phyloP scores from a whole-genome alignment of 2,329 filamentous ascomycete species.

The Diaporthe humulicola region DNA sequence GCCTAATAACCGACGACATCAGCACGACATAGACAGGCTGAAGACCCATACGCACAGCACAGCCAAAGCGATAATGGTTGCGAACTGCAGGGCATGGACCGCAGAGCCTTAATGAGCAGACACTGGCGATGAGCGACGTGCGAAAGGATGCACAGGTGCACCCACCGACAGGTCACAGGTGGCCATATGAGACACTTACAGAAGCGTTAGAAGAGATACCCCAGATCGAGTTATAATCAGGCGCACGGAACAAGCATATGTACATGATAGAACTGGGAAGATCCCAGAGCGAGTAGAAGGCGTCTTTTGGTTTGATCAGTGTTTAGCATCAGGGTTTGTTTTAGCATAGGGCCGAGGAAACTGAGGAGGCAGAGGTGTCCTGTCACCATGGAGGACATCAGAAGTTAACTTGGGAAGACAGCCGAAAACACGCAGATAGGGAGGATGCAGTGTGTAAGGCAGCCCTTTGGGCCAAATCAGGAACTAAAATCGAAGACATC shows the following conservation, averaged over 20 bases:
- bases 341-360: no score
- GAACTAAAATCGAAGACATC: no score
- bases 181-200: background rate
- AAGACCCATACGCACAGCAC: background rate
- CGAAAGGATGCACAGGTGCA: background rate
- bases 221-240: constrained; percentile 3
- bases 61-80: background rate
- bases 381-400: background rate
- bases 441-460: no score
- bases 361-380: no score
- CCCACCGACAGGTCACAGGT: background rate
- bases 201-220: constrained; percentile 26
- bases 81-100: background rate
- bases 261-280: background rate
- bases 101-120: background rate
- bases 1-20: background rate
- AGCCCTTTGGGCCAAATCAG: no score
- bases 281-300: background rate
- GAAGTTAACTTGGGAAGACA: no score
- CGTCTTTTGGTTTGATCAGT: background rate
- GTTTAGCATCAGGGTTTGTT: no score
- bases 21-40: background rate
- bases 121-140: background rate
- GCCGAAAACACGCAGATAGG: no score
- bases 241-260: background rate